These are phyloP conservation scores for Olyra latifolia DNA, from an alignment of 176 grass and related monocot species.

Conservation along the genomic window DNA sequence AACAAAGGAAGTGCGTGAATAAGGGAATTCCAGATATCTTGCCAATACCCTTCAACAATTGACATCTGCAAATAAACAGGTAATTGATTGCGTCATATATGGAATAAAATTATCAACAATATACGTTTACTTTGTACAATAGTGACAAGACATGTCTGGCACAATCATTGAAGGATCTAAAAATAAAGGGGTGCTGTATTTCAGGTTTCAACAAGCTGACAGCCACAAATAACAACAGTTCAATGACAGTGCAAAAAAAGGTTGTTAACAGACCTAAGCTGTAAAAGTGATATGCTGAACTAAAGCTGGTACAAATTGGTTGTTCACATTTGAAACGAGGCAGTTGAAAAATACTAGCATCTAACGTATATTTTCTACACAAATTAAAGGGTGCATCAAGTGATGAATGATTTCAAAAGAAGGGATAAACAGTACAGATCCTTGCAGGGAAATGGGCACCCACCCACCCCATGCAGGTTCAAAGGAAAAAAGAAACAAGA, in stretches of 20 bases:
- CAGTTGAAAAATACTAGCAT: not conserved
- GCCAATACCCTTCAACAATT: constrained; percentile 69
- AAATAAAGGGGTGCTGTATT: not conserved
- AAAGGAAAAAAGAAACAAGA: no score
- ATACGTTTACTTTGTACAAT: not conserved
- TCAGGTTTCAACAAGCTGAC: not conserved
- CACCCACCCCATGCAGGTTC: no score
- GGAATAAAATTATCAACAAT: constrained; percentile 2
- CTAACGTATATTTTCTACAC: not conserved
- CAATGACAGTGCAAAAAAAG: not conserved
- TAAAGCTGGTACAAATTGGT: not conserved
- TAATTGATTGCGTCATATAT: not conserved
- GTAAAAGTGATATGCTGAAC: not conserved
- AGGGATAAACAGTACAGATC: not conserved
- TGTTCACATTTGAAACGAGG: not conserved
- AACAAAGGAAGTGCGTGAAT: constrained; percentile 67
- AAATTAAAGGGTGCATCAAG: not conserved
- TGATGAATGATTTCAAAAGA: not conserved
- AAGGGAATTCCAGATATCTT: constrained; percentile 87
- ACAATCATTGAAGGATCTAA: constrained; percentile 20
- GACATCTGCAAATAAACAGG: constrained; percentile 61
- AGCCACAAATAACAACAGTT: not conserved
- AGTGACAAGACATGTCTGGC: not conserved
- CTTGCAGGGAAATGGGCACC: not conserved
- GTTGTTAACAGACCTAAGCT: not conserved